Evolutionary conservation across 768 basidiomycete species (phyloP), one percentile per base, ranked within the genome.

Genomic region (Amanita thiersii): DNA sequence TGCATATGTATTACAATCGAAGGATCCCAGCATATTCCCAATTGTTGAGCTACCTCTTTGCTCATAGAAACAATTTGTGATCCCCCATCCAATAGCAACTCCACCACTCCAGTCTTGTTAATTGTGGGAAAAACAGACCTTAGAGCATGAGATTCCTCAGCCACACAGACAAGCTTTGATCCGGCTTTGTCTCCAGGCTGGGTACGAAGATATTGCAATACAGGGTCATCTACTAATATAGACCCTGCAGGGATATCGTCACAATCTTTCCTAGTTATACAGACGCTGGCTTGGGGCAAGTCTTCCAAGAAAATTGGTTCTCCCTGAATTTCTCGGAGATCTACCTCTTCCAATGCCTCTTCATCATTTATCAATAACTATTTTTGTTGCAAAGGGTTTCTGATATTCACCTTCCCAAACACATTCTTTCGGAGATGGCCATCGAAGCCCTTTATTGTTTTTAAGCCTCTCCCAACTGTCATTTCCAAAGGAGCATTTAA

Each of bases 51-150:
- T 1, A 40, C 34, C 14, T 43, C 39, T 14, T 42, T 21, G 0
- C 43, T 35, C 52, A 58, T 56, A 0, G 54, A 54, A 0, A 57
- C 51, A 5, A 61, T 59, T 33, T 59, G 56, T 1, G 55, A 61
- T 0, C 59, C 55, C 1, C 48, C 46, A 35, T 61, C 57, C 18
- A 55, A 34, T 0, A 59, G 34, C 7, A 42, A 43, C 37, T 58
- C 58, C 17, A 50, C 46, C 14, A n/a, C 18, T 2, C 34, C 31
- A 3, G 46, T 17, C 3, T 46, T 37, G 44, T 52, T 53, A 7
- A 56, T 49, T 2, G 47, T 3, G 10, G 45, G 39, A 21, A 36
- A 37, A 12, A 52, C 37, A 1, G 43, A 32, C 14, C 41, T n/a
- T 25, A 52, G 35, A 0, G 19, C 26, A 17, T 39, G 10, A n/a